A percentile compares a stretch with the other conserved stretches of the same genome.
These are phyloP conservation scores for Epicoccum sorghinum DNA, from an alignment of 2,329 filamentous ascomycete genomes.

Conservation along the genomic window DNA sequence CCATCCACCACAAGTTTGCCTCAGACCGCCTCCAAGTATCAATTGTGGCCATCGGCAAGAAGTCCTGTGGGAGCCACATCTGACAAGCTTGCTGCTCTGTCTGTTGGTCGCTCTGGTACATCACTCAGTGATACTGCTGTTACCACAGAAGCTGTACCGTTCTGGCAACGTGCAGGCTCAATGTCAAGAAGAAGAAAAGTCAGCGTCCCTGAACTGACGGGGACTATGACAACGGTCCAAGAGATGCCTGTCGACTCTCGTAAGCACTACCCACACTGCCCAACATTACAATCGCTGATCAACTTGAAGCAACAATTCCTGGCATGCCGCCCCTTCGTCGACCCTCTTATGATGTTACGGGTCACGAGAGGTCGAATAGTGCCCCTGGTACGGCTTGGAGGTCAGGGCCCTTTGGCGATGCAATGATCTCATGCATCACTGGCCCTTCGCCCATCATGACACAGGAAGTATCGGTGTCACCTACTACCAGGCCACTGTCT, in stretches of 20 bases:
- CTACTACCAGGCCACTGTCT: slow-evolving; percentile 23
- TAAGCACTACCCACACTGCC: slow-evolving; percentile 29
- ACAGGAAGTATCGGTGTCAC: slow-evolving; percentile 22
- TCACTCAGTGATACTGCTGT: slow-evolving; percentile 50
- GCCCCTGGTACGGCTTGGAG: slow-evolving; percentile 48
- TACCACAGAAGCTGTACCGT: slow-evolving; percentile 37
- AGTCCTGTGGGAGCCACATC: slow-evolving; percentile 36
- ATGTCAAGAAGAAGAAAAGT: slow-evolving; percentile 49
- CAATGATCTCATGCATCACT: slow-evolving; percentile 47
- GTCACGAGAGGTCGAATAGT: slow-evolving; percentile 49
- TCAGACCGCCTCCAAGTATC: slow-evolving; percentile 40
- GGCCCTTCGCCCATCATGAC: slow-evolving; percentile 38
- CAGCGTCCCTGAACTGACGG: slow-evolving; percentile 48
- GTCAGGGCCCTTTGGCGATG: slow-evolving; percentile 48
- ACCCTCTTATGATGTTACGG: slow-evolving; percentile 40
- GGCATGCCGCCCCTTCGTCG: slow-evolving; percentile 48
- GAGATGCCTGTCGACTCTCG: slow-evolving; percentile 49
- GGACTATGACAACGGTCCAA: slow-evolving; percentile 48
- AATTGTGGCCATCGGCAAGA: slow-evolving; percentile 46
- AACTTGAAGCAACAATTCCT: slow-evolving; percentile 47
- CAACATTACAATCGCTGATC: slow-evolving; percentile 9
- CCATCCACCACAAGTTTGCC: slow-evolving; percentile 37
- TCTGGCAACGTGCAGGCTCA: slow-evolving; percentile 47
- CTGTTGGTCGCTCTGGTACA: slow-evolving; percentile 47
- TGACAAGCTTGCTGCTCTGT: slow-evolving; percentile 46